phyloP scores from a whole-genome alignment of 2,329 filamentous ascomycete species.

The Xylaria arbuscula region DNA sequence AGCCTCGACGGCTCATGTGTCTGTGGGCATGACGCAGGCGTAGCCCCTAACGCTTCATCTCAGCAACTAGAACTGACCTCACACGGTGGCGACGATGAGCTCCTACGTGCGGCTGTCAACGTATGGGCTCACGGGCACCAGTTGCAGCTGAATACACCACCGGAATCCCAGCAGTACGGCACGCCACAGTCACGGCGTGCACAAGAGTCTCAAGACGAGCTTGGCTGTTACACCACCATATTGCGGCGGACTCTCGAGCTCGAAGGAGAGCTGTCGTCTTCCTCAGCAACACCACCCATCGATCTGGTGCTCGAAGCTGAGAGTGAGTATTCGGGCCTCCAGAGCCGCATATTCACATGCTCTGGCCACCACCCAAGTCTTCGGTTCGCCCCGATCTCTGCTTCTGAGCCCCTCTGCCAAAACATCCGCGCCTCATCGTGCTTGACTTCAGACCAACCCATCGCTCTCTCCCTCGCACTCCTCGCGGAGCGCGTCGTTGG shows the following conservation, averaged over 20 bases:
- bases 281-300: background rate
- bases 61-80: background rate
- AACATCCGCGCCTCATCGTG: background rate
- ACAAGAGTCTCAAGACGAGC: background rate
- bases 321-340: background rate
- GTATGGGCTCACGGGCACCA: slow-evolving; percentile 11
- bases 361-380: background rate
- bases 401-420: background rate
- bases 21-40: background rate
- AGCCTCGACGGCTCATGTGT: background rate
- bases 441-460: background rate
- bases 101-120: slow-evolving; percentile 6
- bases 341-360: background rate
- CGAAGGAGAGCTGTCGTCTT: background rate
- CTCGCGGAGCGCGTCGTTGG: background rate
- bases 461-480: background rate
- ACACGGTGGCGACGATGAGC: background rate
- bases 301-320: background rate
- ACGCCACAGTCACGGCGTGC: background rate
- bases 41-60: background rate
- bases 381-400: no score
- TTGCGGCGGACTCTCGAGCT: background rate
- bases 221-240: background rate
- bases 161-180: background rate
- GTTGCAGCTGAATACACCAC: slow-evolving; percentile 1